phyloP scores from a whole-genome alignment of 2,329 filamentous ascomycete genomes.

The Pseudogymnoascus sp. region DNA sequence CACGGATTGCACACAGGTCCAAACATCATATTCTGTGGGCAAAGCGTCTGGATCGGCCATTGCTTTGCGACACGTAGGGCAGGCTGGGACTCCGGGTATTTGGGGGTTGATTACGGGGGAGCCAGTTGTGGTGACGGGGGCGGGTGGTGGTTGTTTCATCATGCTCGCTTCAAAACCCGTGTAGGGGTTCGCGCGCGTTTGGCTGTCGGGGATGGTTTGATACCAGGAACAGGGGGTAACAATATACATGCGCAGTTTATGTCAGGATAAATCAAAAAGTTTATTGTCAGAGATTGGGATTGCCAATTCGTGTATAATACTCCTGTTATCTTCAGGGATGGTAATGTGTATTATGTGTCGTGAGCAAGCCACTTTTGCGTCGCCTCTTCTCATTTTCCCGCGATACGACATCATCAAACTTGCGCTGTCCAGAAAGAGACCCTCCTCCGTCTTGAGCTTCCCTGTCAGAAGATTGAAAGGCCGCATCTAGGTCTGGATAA shows the following conservation, averaged over 20 bases:
- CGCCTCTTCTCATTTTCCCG: background rate
- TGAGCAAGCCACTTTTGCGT: background rate
- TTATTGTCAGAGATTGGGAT: slow-evolving; percentile 2
- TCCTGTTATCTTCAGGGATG: background rate
- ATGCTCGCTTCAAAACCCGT: slow-evolving; percentile 1
- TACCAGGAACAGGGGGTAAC: background rate
- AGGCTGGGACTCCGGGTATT: slow-evolving; percentile 3
- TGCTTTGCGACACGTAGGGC: slow-evolving; percentile 1
- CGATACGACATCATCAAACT: background rate
- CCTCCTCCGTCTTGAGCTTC: background rate
- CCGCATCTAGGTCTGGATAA: background rate
- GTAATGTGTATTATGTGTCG: background rate
- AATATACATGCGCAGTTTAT: background rate
- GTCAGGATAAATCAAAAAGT: background rate
- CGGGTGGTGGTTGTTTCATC: background rate
- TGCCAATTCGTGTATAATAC: background rate
- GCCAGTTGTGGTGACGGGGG: background rate
- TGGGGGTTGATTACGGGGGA: slow-evolving; percentile 4
- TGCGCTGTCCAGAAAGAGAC: background rate
- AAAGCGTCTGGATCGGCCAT: background rate
- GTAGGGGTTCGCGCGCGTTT: slow-evolving; percentile 4
- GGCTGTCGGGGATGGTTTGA: slow-evolving; percentile 3
- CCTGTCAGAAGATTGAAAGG: background rate
- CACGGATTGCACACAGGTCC: background rate
- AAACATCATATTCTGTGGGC: background rate